Percentiles rank a stretch among this genome's conserved stretches.
Conservation (phyloP, 495 filamentous ascomycete species). For the Diplogelasinospora grovesii region DNA sequence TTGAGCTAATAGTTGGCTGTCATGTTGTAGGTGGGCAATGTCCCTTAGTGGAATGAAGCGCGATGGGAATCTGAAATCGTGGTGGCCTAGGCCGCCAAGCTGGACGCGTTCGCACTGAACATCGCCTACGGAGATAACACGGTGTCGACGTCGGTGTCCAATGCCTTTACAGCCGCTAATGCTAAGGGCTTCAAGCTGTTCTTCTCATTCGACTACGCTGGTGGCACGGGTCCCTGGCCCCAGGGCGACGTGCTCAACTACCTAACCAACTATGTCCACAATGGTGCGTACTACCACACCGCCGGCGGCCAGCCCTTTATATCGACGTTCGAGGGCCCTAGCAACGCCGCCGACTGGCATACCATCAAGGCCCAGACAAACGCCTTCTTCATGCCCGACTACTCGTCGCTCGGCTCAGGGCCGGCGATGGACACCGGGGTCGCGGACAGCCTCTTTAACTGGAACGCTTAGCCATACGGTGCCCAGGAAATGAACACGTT, state of each 20-base stretch:
- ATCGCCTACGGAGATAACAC: neutral
- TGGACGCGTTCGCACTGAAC: conserved; percentile 2
- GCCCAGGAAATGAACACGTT: too few relatives aligned
- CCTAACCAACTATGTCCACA: conserved; percentile 23
- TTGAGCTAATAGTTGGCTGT: too few relatives aligned
- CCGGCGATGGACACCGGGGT: too few relatives aligned
- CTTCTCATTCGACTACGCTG: conserved; percentile 4
- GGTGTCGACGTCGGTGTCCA: neutral
- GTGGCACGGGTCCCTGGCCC: neutral
- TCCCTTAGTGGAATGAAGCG: neutral
- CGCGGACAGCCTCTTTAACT: too few relatives aligned
- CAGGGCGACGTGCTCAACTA: neutral
- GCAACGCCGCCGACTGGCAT: conserved; percentile 2
- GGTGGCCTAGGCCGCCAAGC: neutral
- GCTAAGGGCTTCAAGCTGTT: neutral
- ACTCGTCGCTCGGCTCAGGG: conserved; percentile 6
- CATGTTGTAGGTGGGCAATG: too few relatives aligned
- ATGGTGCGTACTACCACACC: conserved; percentile 36
- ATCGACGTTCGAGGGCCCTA: conserved; percentile 49
- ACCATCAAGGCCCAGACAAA: conserved; percentile 6
- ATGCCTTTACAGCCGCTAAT: conserved; percentile 1
- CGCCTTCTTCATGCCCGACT: conserved; percentile 12
- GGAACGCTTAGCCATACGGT: too few relatives aligned
- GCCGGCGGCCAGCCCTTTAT: conserved; percentile 45
- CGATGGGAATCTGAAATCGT: neutral